Base-by-base conservation (phyloP, 140 eudicot genomes). In the Senecio squalidus region DNA sequence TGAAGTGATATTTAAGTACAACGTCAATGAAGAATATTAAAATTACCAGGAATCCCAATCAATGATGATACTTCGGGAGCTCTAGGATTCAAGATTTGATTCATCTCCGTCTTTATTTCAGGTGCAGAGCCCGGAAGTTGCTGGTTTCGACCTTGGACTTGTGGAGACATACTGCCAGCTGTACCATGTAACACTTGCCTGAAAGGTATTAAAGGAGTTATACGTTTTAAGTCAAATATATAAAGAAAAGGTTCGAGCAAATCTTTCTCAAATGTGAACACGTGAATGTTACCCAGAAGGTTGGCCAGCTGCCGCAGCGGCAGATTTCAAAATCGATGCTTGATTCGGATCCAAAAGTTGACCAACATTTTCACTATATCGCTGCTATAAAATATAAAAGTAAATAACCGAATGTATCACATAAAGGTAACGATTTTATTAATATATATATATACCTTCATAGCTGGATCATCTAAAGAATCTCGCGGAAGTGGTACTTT, bases 131-230 rank as follows among this genome's bases (percentile, higher is more conserved):
- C 95, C 6, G 93, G 83, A 82, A 79, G 85, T 76, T 87, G 96
- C 75, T 87, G 98, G 72, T 64, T 82, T 18, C 98, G 89, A 30
- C 81, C 74, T 71, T 82, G 95, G 40, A 92, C 80, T 77, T 92
- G 98, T 16, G 94, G 89, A 16, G 95, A 84, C 85, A 92, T 76
- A 47, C 69, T 78, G 49, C 98, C 96, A 40, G 89, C 93, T 36
- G 89, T 45, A 54, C 95, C 96, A 75, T 84, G 96, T 76, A 88
- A 65, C 71, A 88, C 82, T 82, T 87, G 96, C 78, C 98, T 92
- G 85, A 53, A 66, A 79, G 60, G 14, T 30, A 15, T 11, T n/a
- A 14, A 5, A 33, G 5, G 18, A 55, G 4, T 55, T 29, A 9
- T 23, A 46, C 41, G 4, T 44, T 23, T 11, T 5, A 10, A 31